Base-by-base conservation (phyloP, 2,329 filamentous ascomycete species). In the Exophiala phaeomuriformis region DNA sequence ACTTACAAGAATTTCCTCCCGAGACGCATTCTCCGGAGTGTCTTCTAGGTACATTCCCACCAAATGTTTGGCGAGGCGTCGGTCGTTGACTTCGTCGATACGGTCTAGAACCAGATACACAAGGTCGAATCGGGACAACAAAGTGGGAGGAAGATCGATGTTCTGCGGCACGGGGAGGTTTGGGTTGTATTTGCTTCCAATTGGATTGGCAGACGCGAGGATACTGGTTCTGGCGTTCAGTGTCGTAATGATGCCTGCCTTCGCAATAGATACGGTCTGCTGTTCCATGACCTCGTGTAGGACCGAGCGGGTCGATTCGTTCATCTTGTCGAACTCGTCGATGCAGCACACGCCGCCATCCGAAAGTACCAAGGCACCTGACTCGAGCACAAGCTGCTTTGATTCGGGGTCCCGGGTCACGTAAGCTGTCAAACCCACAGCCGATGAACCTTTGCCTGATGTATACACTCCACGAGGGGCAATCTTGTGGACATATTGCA, bases 31-130 rank as follows among this genome's bases (percentile, higher is more conserved):
- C 30, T 95, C 88, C 1, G 93, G 94, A 40, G 82, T 86, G 67
- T 98, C 93, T 69, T 98, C 93, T 28, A 98, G 78, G 67, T 98
- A 98, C 84, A 98, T 94, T 52, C 89, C 89, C 32, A 98, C 82
- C 64, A 98, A 74, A 76, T 98, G 93, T 66, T 90, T 86, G 8
- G 93, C 93, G 52, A 98, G 76, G 42, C 89, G 84, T 58, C 90
- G 85, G 69, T 98, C 93, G 51, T 80, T 84, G 66, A 86, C 85
- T 72, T 97, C 93, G 65, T 97, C 91, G 47, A 94, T 85, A 5
- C 88, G 88, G 68, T 98, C 93, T 45, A 98, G 83, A 41, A 98
- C 93, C 1, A 98, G 82, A 67, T 98, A 98, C 47, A 98, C 91
- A 4, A 98, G 77, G 69, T 98, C 93, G 68, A 98, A 98, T 77